These are phyloP conservation scores for Teratosphaeria viscida DNA, from an alignment of 2,329 filamentous ascomycete species.

Conservation along the genomic window DNA sequence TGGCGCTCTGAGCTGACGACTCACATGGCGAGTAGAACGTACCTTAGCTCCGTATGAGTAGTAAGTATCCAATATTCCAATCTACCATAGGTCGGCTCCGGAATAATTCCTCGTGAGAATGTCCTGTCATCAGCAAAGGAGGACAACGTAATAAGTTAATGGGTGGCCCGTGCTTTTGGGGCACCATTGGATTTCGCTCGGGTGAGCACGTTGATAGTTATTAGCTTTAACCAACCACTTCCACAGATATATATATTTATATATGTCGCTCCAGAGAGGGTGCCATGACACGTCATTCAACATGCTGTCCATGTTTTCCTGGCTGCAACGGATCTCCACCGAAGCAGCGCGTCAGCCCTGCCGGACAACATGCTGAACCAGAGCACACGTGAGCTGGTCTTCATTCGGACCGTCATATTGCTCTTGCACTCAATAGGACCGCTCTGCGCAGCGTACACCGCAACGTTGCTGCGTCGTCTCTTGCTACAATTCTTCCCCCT, in stretches of 20 bases:
- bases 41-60: too few species aligned
- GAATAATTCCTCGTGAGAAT: too few species aligned
- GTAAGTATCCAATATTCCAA: too few species aligned
- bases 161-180: too few species aligned
- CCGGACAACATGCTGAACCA: conserved; percentile 7
- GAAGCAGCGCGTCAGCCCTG: not conserved
- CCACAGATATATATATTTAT: not conserved
- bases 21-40: too few species aligned
- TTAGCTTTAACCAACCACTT: not conserved
- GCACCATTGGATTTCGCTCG: not conserved
- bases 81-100: too few species aligned
- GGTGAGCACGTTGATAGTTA: not conserved
- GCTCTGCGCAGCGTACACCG: conserved; percentile 5
- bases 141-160: too few species aligned
- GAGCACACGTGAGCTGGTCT: conserved; percentile 3
- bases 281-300: not conserved
- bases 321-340: not conserved
- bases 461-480: not conserved
- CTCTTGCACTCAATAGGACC: conserved; percentile 8
- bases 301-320: not conserved
- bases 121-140: too few species aligned
- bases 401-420: conserved; percentile 9
- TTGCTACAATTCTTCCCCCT: not conserved
- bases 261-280: not conserved
- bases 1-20: not conserved